Evolutionary conservation across 495 filamentous ascomycete species (phyloP), one percentile per base, ranked within the genome.

Genomic region (Neohortaea acidophila): DNA sequence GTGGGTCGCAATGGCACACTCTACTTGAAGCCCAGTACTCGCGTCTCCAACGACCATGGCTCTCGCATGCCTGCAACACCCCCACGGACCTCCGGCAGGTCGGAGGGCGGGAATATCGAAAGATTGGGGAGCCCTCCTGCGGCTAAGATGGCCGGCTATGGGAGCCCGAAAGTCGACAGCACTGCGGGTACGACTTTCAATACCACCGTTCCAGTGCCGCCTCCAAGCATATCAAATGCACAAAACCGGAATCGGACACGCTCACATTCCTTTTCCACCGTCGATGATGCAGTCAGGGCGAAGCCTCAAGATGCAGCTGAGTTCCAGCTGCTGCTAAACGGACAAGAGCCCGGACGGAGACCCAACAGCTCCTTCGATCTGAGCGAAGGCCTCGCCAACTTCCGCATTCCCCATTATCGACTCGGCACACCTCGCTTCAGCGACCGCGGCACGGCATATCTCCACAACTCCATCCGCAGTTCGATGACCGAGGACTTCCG

Each of bases 341-440:
- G 89, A 43, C 68, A 81, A 43, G 71, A 81, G 29, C 68, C 72
- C 19, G 61, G 64, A 47, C 71, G 61, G 46, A 61, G 66, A 21
- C 72, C 82, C 7, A 81, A 73, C 51, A 79, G 80, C 12, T 64
- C 72, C n/a, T 74, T 80, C 47, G 69, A 73, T 44, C 51, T 59
- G 43, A 56, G 51, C 18, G 56, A 67, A 26, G 74, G 74, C 13
- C 59, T 76, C 26, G 56, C 94, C 33, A 74, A 92, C 45, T 69
- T 87, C 24, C 70, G 79, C 6, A 91, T 94, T 39, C 85, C 89
- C 27, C 77, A 82, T 44, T 91, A 91, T 63, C 75, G 77, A 38
- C 65, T 96, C 38, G 85, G 84, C 3, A 79, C 80, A 2, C 80
- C 85, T 8, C 73, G 75, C 31, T 94, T 93, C 56, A 87, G 77